Conservation (phyloP, 2,329 filamentous ascomycete species). For the Pyricularia grisea region DNA sequence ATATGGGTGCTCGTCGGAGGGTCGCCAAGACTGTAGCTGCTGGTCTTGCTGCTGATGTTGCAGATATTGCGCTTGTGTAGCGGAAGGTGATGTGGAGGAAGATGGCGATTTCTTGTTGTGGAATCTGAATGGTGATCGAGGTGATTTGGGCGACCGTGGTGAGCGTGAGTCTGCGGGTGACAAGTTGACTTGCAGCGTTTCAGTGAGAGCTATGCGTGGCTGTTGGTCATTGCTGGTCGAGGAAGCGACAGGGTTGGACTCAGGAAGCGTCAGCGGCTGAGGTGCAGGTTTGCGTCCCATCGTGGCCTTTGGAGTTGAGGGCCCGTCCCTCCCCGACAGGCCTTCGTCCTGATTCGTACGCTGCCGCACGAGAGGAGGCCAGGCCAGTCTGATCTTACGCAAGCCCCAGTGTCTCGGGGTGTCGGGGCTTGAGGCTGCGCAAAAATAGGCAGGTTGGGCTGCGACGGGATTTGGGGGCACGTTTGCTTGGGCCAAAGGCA, state of each 20-base stretch:
- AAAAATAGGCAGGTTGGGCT: constrained; percentile 22
- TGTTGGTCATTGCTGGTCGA: constrained; percentile 20
- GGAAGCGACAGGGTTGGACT: constrained; percentile 16
- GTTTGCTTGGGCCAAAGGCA: neutral
- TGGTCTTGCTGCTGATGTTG: constrained; percentile 2
- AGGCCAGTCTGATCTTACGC: constrained; percentile 18
- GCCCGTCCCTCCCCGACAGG: neutral
- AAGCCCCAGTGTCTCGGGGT: constrained; percentile 22
- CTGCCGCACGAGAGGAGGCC: constrained; percentile 22
- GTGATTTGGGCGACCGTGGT: constrained; percentile 34
- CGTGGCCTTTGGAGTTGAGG: constrained; percentile 10
- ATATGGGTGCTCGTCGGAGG: constrained; percentile 16
- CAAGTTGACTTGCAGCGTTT: constrained; percentile 20
- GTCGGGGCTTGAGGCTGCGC: constrained; percentile 17
- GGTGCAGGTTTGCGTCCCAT: constrained; percentile 52
- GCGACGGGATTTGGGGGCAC: constrained; percentile 15
- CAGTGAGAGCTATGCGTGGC: constrained; percentile 12
- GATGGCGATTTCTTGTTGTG: constrained; percentile 23
- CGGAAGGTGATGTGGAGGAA: neutral
- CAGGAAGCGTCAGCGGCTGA: constrained; percentile 46
- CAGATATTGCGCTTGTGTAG: constrained; percentile 8
- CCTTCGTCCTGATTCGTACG: constrained; percentile 19
- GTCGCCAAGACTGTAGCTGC: constrained; percentile 13
- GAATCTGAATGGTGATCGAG: constrained; percentile 34
- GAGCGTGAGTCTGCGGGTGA: constrained; percentile 30